Evolutionary conservation across 2,329 filamentous ascomycete genomes (phyloP).

Genomic region (Aciculosporium take): DNA sequence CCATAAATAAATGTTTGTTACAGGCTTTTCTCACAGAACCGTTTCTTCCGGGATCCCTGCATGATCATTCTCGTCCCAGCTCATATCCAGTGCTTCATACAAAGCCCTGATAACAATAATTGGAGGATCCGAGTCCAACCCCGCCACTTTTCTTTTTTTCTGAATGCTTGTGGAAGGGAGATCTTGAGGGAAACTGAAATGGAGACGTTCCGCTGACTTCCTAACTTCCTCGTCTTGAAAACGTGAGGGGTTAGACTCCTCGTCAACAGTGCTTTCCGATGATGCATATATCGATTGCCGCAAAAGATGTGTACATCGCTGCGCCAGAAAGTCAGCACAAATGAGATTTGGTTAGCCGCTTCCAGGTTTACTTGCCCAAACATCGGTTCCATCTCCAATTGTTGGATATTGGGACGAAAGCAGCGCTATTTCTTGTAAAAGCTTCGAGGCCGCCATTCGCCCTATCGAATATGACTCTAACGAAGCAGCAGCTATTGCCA

Average conservation of each 20-base stretch:
- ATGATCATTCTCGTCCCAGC: conserved; percentile 7
- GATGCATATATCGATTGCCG: conserved; percentile 13
- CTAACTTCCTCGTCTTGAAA: conserved; percentile 17
- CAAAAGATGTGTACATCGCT: conserved; percentile 19
- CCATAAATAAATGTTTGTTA: not conserved
- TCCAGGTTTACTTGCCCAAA: conserved; percentile 22
- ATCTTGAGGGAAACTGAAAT: conserved; percentile 13
- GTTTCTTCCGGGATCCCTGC: conserved; percentile 20
- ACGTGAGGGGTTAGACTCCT: conserved; percentile 14
- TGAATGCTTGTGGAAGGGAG: conserved; percentile 6
- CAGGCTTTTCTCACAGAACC: conserved; percentile 30
- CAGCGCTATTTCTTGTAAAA: conserved; percentile 27
- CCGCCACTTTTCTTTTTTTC: conserved; percentile 19
- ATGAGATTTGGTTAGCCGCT: not conserved
- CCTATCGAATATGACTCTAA: conserved; percentile 19
- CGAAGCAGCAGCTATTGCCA: conserved; percentile 24
- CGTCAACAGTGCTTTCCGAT: conserved; percentile 10
- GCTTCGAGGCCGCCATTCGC: conserved; percentile 27
- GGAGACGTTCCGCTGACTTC: conserved; percentile 15
- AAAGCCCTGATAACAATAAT: conserved; percentile 11
- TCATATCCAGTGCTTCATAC: conserved; percentile 17
- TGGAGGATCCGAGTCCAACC: conserved; percentile 10
- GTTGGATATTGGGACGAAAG: conserved; percentile 18
- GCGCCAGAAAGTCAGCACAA: conserved; percentile 10
- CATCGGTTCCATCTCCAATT: conserved; percentile 22